These are phyloP conservation scores for Sugiyamaella boreocaroliniensis DNA, from an alignment of 805 yeast species.

Conservation along the genomic window DNA sequence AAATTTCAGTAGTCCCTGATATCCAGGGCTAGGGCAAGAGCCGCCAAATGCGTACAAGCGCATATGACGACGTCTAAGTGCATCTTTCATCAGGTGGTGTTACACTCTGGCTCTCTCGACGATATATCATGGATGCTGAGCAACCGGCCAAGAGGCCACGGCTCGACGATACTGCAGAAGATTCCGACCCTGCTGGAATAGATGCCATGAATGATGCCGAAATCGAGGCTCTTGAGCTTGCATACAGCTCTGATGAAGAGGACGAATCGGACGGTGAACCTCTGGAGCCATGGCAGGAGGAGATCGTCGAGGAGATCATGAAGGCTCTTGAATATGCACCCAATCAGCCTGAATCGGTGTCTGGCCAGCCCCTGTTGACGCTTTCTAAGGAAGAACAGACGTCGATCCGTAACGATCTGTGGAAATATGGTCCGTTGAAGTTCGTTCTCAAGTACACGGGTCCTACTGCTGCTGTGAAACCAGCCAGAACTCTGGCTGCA, in stretches of 20 bases:
- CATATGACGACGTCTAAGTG: no score
- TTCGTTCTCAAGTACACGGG: constrained; percentile 48
- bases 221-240: not conserved
- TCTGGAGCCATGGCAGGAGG: constrained; percentile 15
- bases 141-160: not conserved
- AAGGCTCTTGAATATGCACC: constrained; percentile 16
- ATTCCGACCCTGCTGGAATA: not conserved
- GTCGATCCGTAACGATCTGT: constrained; percentile 48
- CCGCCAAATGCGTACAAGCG: no score
- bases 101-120: no score
- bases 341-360: not conserved
- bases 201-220: not conserved
- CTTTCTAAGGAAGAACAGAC: constrained; percentile 38
- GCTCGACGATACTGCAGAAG: not conserved
- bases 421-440: constrained; percentile 49
- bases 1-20: not conserved
- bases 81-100: no score
- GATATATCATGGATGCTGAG: not conserved
- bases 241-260: constrained; percentile 7
- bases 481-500: constrained; percentile 49
- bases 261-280: constrained; percentile 10
- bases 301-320: constrained; percentile 21
- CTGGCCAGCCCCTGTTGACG: constrained; percentile 16
- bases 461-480: constrained; percentile 37
- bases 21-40: no score